Conservation (phyloP, 2,329 filamentous ascomycete genomes). For the Epichloe aotearoae region DNA sequence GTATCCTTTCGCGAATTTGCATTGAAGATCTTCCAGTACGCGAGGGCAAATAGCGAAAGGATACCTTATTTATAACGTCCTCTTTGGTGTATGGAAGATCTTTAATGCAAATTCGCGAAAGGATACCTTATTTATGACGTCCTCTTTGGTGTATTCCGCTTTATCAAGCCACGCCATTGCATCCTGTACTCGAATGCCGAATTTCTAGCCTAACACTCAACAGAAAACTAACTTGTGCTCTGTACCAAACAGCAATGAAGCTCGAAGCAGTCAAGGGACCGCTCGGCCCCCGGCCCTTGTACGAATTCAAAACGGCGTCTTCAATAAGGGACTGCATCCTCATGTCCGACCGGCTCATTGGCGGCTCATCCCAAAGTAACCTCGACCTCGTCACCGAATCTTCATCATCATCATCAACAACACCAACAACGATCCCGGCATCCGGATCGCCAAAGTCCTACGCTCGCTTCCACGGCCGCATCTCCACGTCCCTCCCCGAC, state of each 20-base stretch:
- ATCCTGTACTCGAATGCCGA: too few species aligned
- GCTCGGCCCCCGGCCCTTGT: slow-evolving; percentile 47
- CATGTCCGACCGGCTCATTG: slow-evolving; percentile 78
- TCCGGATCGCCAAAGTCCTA: slow-evolving; percentile 30
- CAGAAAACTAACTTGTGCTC: neutral
- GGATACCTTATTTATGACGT: too few species aligned
- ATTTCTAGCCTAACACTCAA: neutral
- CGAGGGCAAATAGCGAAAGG: too few species aligned
- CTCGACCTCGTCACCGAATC: slow-evolving; percentile 47
- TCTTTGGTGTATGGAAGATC: too few species aligned
- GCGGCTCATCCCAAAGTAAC: slow-evolving; percentile 65
- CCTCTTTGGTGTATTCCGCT: too few species aligned
- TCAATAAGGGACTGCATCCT: slow-evolving; percentile 48
- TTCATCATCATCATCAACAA: slow-evolving; percentile 12
- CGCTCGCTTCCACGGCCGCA: slow-evolving; percentile 72
- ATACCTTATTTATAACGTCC: too few species aligned
- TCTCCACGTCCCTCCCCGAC: slow-evolving; percentile 71
- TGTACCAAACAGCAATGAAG: slow-evolving; percentile 40
- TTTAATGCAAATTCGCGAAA: too few species aligned
- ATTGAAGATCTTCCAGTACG: too few species aligned
- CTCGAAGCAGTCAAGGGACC: slow-evolving; percentile 57
- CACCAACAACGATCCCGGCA: slow-evolving; percentile 6
- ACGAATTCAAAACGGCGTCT: slow-evolving; percentile 43
- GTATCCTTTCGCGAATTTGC: too few species aligned
- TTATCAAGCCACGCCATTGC: too few species aligned